Base-by-base conservation (phyloP, 2,329 filamentous ascomycete species). In the Pleurostoma richardsiae region DNA sequence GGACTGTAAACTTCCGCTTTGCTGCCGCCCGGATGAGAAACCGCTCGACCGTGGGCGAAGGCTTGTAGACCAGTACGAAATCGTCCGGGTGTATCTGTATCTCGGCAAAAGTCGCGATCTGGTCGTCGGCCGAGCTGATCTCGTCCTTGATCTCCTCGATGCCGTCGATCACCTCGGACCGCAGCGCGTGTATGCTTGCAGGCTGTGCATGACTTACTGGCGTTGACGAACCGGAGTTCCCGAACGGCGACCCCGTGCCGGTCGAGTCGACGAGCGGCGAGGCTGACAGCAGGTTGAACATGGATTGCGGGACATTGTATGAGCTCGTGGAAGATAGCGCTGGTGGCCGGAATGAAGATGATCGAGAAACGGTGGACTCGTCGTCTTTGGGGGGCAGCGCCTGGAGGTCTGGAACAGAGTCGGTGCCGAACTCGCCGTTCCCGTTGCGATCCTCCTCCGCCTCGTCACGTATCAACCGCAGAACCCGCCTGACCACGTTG, bases 121-220 rank as follows among this genome's bases (percentile, higher is more conserved):
- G 90, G 60, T 95, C 90, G 62, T 96, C 94, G 6, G 90, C 90
- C 61, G 92, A 87, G 54, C 87, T 86, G 47, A 99, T 84, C 69
- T 99, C 94, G 61, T 99, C 94, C 65, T 95, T 88, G 50, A 99
- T 90, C 65, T 99, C 94, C 58, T 90, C 85, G 58, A 99, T 96
- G 39, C 91, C 94, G 57, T 94, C 88, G 54, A 96, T 85, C 29
- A 97, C 86, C 66, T 97, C 94, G 10, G 89, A 89, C 50, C 90
- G 87, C 49, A 97, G 74, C 52, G 95, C 86, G 50, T 87, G 79
- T 45, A 72, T 65, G 50, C 74, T 75, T 41, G 73, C 69, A 11
- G 66, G 64, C 54, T 68, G 67, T 0, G 59, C 52, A 40, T 60
- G 59, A 4, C 56, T 56, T 46, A 64, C 49, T 2, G 68, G 67